Conservation (phyloP, 108 stramenopile species). For the Skeletonema potamos region DNA sequence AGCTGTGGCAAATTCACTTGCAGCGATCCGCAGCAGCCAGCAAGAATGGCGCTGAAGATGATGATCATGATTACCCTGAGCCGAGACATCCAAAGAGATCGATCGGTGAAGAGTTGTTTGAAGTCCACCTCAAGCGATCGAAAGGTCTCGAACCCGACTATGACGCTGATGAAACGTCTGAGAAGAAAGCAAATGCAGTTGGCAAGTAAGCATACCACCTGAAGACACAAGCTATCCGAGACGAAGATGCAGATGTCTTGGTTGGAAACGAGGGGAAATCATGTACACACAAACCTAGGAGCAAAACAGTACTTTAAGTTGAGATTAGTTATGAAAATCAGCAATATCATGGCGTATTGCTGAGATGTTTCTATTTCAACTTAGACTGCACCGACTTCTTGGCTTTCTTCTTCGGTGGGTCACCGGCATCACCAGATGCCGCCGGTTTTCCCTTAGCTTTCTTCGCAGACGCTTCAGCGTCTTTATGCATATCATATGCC, state of each 20-base stretch:
- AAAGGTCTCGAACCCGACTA: conserved; percentile 51
- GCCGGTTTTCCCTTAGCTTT: conserved; percentile 18
- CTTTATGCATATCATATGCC: conserved; percentile 83
- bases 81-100: conserved; percentile 39
- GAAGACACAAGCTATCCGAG: too few species aligned
- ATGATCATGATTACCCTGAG: conserved; percentile 40
- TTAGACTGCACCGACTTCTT: conserved; percentile 37
- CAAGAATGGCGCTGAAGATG: conserved; percentile 44
- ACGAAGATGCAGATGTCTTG: background rate
- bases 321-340: background rate
- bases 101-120: conserved; percentile 71
- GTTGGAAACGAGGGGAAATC: background rate
- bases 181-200: background rate
- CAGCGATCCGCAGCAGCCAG: conserved; percentile 42
- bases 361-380: conserved; percentile 20
- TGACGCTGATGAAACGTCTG: conserved; percentile 19
- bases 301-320: background rate
- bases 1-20: conserved; percentile 70
- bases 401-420: conserved; percentile 36
- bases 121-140: conserved; percentile 65
- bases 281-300: background rate
- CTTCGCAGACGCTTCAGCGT: conserved; percentile 6
- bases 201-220: too few species aligned
- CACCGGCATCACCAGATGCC: background rate
- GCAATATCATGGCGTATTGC: too few species aligned